Conservation (phyloP, 2,329 filamentous ascomycete genomes). For the Pseudogymnoascus sp. region DNA sequence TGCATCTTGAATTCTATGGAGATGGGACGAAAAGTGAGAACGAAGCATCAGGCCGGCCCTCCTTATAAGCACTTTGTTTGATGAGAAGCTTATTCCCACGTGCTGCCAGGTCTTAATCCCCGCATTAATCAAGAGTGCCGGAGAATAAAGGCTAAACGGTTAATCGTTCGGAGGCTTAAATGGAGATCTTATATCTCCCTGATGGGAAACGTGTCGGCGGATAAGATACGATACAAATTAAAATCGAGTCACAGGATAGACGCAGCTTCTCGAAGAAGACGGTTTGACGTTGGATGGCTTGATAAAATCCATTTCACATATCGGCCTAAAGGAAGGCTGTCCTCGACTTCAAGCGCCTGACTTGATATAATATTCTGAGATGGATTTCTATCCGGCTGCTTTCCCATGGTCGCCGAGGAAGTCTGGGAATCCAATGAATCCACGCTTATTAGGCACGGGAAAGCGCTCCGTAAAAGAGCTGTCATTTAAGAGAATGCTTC, state of each 20-base stretch:
- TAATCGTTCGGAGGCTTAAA: neutral
- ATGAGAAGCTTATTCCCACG: constrained; percentile 1
- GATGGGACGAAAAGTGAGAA: neutral
- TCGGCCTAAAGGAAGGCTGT: neutral
- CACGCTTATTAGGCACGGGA: neutral
- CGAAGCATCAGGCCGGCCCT: neutral
- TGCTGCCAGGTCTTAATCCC: neutral
- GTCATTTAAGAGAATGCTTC: neutral
- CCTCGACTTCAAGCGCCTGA: neutral
- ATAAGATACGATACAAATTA: neutral
- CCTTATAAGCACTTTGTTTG: neutral
- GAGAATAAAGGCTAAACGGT: neutral
- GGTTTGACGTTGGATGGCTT: neutral
- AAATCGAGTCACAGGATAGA: neutral
- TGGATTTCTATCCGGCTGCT: neutral
- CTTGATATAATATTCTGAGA: neutral
- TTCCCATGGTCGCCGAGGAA: neutral
- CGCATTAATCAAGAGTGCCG: neutral
- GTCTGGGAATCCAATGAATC: neutral
- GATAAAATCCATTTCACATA: neutral
- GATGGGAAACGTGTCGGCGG: neutral
- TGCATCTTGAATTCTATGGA: constrained; percentile 13
- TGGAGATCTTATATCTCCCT: neutral
- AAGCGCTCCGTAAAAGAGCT: neutral
- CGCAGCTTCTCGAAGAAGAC: neutral